phyloP scores from a whole-genome alignment of 2,329 filamentous ascomycete genomes.

The Hypoxylon sp. region DNA sequence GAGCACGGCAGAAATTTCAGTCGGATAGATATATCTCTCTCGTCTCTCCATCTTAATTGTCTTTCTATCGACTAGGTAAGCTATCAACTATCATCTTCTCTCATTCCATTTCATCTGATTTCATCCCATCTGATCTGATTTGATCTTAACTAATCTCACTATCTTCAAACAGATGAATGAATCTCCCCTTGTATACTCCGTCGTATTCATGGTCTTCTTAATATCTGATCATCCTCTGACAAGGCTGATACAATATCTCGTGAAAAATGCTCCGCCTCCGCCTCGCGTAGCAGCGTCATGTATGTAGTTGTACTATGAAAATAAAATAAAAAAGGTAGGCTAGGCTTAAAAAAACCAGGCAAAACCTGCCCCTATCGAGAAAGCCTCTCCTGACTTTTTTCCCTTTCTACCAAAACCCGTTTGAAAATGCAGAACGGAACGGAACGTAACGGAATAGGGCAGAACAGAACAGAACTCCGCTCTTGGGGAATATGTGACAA shows the following conservation, averaged over 20 bases:
- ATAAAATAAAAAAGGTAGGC: background rate
- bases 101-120: background rate
- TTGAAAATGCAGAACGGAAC: slow-evolving; percentile 33
- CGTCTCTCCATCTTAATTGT: background rate
- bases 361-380: background rate
- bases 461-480: slow-evolving; percentile 25
- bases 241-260: background rate
- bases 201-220: background rate
- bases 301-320: slow-evolving; percentile 6
- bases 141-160: background rate
- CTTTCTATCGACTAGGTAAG: background rate
- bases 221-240: background rate
- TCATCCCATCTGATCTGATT: background rate
- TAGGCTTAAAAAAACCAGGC: background rate
- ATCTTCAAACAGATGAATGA: background rate
- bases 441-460: slow-evolving; percentile 10
- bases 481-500: slow-evolving; percentile 15
- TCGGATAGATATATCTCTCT: background rate
- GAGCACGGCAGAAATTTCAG: background rate
- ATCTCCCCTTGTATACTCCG: background rate
- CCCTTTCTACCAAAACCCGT: slow-evolving; percentile 26
- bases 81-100: background rate
- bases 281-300: slow-evolving; percentile 1
- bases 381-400: slow-evolving; percentile 25
- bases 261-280: background rate